These are phyloP conservation scores for Citrus unshiu DNA, from an alignment of 345 rosid species.

Conservation along the genomic window DNA sequence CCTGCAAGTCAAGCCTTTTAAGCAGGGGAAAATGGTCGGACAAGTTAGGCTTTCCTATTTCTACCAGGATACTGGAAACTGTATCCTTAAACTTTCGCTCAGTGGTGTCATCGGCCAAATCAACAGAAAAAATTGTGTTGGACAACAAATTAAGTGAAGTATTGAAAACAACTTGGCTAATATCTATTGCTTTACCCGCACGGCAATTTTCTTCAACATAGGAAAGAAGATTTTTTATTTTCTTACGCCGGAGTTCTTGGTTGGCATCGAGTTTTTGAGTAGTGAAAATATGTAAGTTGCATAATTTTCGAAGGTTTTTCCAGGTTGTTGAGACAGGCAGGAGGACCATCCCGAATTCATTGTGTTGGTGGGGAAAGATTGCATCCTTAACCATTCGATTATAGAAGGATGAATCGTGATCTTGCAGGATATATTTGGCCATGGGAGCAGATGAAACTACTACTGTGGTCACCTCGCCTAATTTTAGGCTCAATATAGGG, in stretches of 20 bases:
- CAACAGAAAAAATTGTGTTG: not conserved
- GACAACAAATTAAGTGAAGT: not conserved
- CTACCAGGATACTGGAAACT: too few relatives aligned
- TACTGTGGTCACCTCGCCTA: conserved; percentile 15
- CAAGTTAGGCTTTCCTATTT: too few relatives aligned
- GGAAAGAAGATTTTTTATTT: too few relatives aligned
- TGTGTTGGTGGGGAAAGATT: not conserved
- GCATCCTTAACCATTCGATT: not conserved
- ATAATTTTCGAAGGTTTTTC: not conserved
- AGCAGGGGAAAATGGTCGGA: too few relatives aligned
- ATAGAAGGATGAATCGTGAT: not conserved
- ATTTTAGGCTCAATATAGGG: not conserved
- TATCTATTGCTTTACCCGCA: too few relatives aligned
- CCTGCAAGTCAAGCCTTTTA: too few relatives aligned
- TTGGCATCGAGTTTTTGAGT: too few relatives aligned
- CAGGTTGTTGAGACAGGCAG: not conserved
- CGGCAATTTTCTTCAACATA: too few relatives aligned
- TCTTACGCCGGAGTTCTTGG: too few relatives aligned
- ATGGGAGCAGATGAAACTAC: not conserved
- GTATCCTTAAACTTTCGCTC: too few relatives aligned
- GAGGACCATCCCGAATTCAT: not conserved
- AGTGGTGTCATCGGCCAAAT: not conserved
- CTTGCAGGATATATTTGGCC: not conserved
- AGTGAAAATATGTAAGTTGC: too few relatives aligned
- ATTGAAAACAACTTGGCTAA: not conserved